Evolutionary conservation across 192 early-diverging fungal genomes (phyloP).

Genomic region (Umbelopsis sp.): DNA sequence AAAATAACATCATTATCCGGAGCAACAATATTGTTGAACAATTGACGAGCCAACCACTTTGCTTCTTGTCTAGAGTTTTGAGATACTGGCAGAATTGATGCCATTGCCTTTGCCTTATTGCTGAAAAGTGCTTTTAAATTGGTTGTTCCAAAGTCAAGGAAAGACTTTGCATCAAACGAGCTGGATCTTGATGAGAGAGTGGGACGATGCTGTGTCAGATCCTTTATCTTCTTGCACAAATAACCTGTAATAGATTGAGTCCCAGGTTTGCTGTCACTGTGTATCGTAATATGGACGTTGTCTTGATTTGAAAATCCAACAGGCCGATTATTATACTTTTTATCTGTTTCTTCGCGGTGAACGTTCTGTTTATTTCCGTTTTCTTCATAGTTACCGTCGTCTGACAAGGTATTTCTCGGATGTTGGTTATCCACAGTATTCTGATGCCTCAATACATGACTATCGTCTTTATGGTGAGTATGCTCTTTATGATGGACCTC

Average conservation of each 20-base stretch:
- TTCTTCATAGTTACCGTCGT: neutral
- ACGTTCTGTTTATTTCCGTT: neutral
- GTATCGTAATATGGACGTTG: neutral
- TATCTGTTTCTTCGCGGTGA: neutral
- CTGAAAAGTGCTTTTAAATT: neutral
- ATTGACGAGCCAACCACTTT: constrained; percentile 33
- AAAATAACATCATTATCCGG: constrained; percentile 57
- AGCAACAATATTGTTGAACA: constrained; percentile 31
- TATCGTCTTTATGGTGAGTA: neutral
- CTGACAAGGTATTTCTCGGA: too few relatives aligned
- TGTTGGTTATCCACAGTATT: too few relatives aligned
- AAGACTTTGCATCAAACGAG: constrained; percentile 5
- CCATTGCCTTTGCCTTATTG: neutral
- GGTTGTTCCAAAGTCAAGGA: constrained; percentile 1
- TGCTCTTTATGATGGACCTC: neutral
- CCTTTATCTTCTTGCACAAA: neutral
- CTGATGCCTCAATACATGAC: neutral
- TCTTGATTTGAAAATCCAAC: neutral
- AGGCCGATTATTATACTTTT: neutral
- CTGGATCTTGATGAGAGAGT: neutral
- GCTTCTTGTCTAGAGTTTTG: constrained; percentile 26
- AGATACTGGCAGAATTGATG: neutral
- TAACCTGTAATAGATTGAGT: neutral
- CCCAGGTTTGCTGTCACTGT: neutral
- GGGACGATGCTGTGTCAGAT: neutral